Percentiles rank a stretch among this genome's conserved stretches.
phyloP scores from a whole-genome alignment of 1,139 yeast species.

The Geotrichum candidum region DNA sequence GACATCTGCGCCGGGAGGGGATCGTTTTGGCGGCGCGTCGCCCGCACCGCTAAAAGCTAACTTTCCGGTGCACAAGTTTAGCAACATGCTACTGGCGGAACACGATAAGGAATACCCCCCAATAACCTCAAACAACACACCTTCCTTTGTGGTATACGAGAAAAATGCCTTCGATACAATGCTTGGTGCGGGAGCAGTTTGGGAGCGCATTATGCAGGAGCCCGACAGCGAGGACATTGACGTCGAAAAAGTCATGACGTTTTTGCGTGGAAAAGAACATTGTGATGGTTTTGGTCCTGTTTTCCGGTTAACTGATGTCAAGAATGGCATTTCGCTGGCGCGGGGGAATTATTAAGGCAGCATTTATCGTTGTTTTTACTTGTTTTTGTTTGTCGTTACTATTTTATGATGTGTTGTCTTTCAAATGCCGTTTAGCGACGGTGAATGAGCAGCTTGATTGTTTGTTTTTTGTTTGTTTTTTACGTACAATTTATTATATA shows the following conservation, averaged over 20 bases:
- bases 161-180: conserved; percentile 35
- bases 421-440: too few relatives aligned
- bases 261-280: conserved; percentile 57
- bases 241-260: conserved; percentile 50
- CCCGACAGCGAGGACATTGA: conserved; percentile 47
- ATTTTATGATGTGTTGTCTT: too few relatives aligned
- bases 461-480: too few relatives aligned
- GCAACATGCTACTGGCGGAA: conserved; percentile 21
- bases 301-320: conserved; percentile 36
- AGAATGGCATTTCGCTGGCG: conserved; percentile 24
- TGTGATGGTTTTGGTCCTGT: conserved; percentile 89
- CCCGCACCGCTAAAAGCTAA: conserved; percentile 15
- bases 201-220: conserved; percentile 56
- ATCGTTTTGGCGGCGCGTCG: conserved; percentile 6
- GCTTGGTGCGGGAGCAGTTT: conserved; percentile 69
- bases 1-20: conserved; percentile 12
- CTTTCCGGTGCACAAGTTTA: conserved; percentile 28
- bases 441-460: too few relatives aligned
- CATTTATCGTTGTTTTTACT: background rate
- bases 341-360: conserved; percentile 1
- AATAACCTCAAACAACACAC: conserved; percentile 11
- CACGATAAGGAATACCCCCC: conserved; percentile 20
- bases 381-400: background rate
- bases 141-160: conserved; percentile 30
- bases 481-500: too few relatives aligned